These are phyloP conservation scores for Fraxinus excelsior DNA, from an alignment of 257 asterid genomes.

Conservation along the genomic window DNA sequence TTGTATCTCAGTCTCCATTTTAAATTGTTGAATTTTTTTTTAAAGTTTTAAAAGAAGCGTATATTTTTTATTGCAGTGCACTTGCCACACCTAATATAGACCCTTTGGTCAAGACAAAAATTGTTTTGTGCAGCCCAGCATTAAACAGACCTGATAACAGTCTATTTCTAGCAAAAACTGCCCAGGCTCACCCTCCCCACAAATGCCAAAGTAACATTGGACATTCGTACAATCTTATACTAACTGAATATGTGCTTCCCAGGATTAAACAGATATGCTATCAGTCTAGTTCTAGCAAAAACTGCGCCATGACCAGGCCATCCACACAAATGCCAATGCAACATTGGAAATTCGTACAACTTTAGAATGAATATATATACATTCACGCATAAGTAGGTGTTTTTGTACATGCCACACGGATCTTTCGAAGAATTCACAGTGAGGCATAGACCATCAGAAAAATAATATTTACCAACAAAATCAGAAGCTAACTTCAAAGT, in stretches of 20 bases:
- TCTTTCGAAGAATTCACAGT: neutral
- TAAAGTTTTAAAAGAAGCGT: neutral
- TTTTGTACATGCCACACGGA: neutral
- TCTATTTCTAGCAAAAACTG: neutral
- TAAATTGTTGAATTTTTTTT: neutral
- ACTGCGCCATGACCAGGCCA: neutral
- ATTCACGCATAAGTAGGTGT: neutral
- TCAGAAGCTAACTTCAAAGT: constrained; percentile 16
- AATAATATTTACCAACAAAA: neutral
- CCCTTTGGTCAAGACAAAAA: neutral
- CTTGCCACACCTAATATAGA: neutral
- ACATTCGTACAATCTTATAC: neutral
- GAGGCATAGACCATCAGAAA: neutral
- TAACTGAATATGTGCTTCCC: neutral
- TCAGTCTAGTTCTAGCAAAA: neutral
- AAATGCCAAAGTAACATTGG: neutral
- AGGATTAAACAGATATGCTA: neutral
- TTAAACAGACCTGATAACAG: neutral
- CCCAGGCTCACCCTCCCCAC: neutral
- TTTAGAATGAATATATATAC: neutral
- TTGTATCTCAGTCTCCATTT: neutral
- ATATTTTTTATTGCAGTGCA: neutral
- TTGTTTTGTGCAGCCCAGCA: neutral
- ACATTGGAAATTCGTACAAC: neutral
- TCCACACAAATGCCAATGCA: neutral